Base-by-base conservation (phyloP, 306 rosid genomes). In the Castanea crenata region DNA sequence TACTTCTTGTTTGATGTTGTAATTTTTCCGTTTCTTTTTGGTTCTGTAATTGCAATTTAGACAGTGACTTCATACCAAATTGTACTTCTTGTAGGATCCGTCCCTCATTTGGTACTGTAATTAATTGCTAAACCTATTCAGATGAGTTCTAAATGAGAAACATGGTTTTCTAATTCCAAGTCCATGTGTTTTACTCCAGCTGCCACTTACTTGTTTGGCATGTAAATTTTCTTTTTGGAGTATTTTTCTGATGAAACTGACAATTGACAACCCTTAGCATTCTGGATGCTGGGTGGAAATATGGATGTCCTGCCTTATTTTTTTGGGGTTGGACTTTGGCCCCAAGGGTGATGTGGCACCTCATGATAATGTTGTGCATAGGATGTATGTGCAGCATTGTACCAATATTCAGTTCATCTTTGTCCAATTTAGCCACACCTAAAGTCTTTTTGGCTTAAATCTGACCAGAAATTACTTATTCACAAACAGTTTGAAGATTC, bases 191-290 rank as follows among this genome's bases (percentile, higher is more conserved):
- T 1, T 34, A 29, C 63, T 75, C 77, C 52, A n/a, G 64, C 74
- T 70, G 32, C 57, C 76, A 65, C 55, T 74, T 67, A 55, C 38
- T 71, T 69, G 46, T 65, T 65, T 65, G 32, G n/a, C 51, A 35
- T 19, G 78, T 74, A 63, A 19, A 79, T 76, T 76, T 62, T 35
- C 71, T 65, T 5, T 32, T 34, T 32, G 25, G 25, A 18, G 51
- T 15, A 18, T 65, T 65, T 65, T 31, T 38, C 51, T 34, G 25
- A 9, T 65, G 19, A 32, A 34, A 65, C 46, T 19, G 19, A 23
- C 49, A 65, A 65, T 7, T 38, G 11, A 38, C 46, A 38, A 38
- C 25, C 46, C 51, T 65, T 7, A 21, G 65, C 23, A 32, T 14
- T 4, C 49, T 65, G 25, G 15, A 21, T 32, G 19, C 13, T 7